Base-by-base conservation (phyloP, 1,284 basidiomycete genomes). In the Phaffia rhodozyma region DNA sequence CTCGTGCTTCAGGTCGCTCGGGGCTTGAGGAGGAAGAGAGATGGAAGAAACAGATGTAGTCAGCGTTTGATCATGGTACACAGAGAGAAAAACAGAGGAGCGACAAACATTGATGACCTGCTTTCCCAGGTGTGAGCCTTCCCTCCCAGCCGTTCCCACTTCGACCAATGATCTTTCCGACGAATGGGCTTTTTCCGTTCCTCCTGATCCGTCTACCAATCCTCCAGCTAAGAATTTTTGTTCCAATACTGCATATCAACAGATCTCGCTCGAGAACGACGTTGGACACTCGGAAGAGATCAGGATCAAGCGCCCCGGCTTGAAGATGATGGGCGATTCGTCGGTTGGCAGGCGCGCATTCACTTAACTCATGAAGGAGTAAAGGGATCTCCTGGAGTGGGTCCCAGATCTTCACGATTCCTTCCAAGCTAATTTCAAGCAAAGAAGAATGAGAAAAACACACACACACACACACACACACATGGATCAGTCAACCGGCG, bases 171-270 rank as follows among this genome's bases (percentile, higher is more conserved):
- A 66, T 58, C 49, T 66, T 66, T n/a, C 64, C 64, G 27, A 57
- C 62, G 60, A 60, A 66, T 5, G 60, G 59, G 32, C 60, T 62
- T n/a, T 60, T 58, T 60, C 16, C 69, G 62, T 70, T 74, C 70
- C 60, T 69, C 71, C 67, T 69, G 71, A 68, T 71, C 78, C 66
- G 71, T 71, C 51, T 70, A 70, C 82, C 84, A 3, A 83, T 82
- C 66, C 81, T 81, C 85, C 87, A 91, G 1, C 84, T 80, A 69
- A 88, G 75, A 5, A 89, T 80, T 58, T 80, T 77, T 63, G 80
- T 81, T 1, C 84, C 87, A 11, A 86, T 80, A 50, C 78, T 78
- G 9, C 83, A 83, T 47, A 89, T 74, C 34, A 91, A 66, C 20
- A 82, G 75, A 51, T 89, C 84, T 54, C 79, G 78, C 60, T 83